Evolutionary conservation across 2,329 filamentous ascomycete genomes (phyloP), one percentile per base, ranked within the genome.

Genomic region (Coniochaeta prunicola): DNA sequence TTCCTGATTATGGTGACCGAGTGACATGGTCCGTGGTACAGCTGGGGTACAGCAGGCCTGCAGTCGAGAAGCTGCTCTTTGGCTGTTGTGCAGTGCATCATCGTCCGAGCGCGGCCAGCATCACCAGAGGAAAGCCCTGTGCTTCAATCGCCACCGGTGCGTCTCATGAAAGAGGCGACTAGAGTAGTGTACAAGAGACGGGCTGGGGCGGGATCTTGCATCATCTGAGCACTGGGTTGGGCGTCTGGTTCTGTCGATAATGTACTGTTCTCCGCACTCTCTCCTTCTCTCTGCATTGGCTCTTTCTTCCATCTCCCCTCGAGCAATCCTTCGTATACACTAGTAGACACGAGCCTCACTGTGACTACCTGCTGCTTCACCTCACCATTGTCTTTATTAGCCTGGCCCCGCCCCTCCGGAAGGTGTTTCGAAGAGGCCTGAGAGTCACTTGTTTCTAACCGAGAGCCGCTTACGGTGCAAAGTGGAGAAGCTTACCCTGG

Each of bases 11-110:
- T 42, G 42, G 19, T 26, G 42, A 26, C 42, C 10, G 42, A 26
- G 19, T 6, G 19, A 26, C 42, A 42, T 24, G 42, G 42, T 48
- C 50, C 34, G 24, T 53, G 56, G 56, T 53, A 50, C 56, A 58
- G 40, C 56, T 58, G 56, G 56, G 56, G 56, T 58, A 31, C 56
- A 53, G 56, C 28, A 19, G 30, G 4, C 26, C 17, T 34, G n/a
- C 28, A 15, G 5, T 28, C 4, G 38, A 42, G 38, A n/a, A 42
- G 33, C 33, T 9, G 34, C 34, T 7, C 34, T 15, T n/a, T n/a
- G n/a, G n/a, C n/a, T n/a, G n/a, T n/a, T n/a, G n/a, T n/a, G n/a
- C n/a, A 34, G 33, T 36, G 33, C 33, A 36, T 36, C 33, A n/a
- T 24, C 19, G 38, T 42, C 19, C 38, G 10, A n/a, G 38, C 38